Conservation (phyloP, 805 yeast genomes). For the Saccharomycopsis schoenii region DNA sequence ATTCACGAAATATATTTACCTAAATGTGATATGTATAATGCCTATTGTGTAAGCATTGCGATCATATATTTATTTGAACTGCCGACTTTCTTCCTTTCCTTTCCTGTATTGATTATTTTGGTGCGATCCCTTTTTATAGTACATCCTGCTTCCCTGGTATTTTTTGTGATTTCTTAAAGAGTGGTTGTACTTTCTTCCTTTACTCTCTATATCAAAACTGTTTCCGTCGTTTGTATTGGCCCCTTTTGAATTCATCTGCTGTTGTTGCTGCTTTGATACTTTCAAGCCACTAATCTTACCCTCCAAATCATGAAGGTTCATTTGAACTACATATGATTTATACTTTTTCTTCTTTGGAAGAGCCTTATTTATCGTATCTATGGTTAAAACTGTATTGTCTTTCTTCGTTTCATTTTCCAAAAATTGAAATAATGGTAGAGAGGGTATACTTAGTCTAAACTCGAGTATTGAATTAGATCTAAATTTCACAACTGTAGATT, state of each 20-base stretch:
- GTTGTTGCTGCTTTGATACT: conserved; percentile 17
- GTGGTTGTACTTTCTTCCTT: neutral
- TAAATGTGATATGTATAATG: no score
- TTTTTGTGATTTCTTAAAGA: neutral
- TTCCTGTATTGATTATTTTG: neutral
- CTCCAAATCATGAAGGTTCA: conserved; percentile 34
- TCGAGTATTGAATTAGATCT: conserved; percentile 28
- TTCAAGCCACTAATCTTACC: conserved; percentile 26
- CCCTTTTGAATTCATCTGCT: neutral
- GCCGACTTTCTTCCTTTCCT: neutral
- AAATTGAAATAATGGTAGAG: conserved; percentile 15
- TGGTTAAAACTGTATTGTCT: neutral
- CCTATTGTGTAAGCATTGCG: neutral
- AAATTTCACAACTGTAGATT: conserved; percentile 32
- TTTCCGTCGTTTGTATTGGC: neutral
- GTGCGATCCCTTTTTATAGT: neutral
- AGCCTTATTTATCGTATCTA: neutral
- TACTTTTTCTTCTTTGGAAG: conserved; percentile 21
- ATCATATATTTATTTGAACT: neutral
- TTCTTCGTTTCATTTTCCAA: neutral
- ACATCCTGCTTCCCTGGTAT: neutral
- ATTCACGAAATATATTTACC: neutral
- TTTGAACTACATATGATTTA: conserved; percentile 33
- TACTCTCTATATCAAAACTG: neutral
- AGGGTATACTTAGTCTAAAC: conserved; percentile 34